Evolutionary conservation across 805 yeast species (phyloP).

Genomic region (Lachancea fermentati): DNA sequence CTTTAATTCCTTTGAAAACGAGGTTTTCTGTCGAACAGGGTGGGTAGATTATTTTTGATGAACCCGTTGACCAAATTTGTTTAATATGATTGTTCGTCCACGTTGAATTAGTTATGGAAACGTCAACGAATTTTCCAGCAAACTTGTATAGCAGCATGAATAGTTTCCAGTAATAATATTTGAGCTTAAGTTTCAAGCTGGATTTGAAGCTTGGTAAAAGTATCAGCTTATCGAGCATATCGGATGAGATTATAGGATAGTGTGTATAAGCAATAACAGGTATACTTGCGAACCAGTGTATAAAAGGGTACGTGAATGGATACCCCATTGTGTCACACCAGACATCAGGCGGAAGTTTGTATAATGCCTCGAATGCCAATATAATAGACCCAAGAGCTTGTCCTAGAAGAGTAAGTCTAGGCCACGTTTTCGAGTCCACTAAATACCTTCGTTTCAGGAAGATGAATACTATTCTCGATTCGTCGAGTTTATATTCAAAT

Average conservation of each 20-base stretch:
- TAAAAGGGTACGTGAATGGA: slow-evolving; percentile 77
- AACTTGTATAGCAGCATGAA: slow-evolving; percentile 59
- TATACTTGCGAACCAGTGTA: slow-evolving; percentile 48
- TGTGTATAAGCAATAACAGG: slow-evolving; percentile 91
- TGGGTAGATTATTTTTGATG: slow-evolving; percentile 62
- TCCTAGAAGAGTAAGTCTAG: slow-evolving; percentile 72
- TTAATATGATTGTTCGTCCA: slow-evolving; percentile 84
- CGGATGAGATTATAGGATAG: slow-evolving; percentile 84
- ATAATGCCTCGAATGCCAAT: slow-evolving; percentile 65
- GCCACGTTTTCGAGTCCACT: slow-evolving; percentile 73
- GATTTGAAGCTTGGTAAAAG: slow-evolving; percentile 18
- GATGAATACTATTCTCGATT: slow-evolving; percentile 52
- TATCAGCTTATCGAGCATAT: slow-evolving; percentile 68
- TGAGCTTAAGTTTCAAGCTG: slow-evolving; percentile 30
- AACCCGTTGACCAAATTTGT: slow-evolving; percentile 52
- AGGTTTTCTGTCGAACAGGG: slow-evolving; percentile 75
- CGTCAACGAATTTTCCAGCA: slow-evolving; percentile 60
- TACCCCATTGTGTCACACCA: slow-evolving; percentile 93
- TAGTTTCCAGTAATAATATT: slow-evolving; percentile 63
- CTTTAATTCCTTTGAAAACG: slow-evolving; percentile 21
- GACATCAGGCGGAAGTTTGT: slow-evolving; percentile 72
- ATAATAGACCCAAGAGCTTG: slow-evolving; percentile 79
- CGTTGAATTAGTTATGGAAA: slow-evolving; percentile 74
- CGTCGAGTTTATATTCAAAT: slow-evolving; percentile 51
- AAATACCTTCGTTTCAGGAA: slow-evolving; percentile 50